These are phyloP conservation scores for Marasmius tenuissimus DNA, from an alignment of 1,284 basidiomycete species.

Conservation along the genomic window DNA sequence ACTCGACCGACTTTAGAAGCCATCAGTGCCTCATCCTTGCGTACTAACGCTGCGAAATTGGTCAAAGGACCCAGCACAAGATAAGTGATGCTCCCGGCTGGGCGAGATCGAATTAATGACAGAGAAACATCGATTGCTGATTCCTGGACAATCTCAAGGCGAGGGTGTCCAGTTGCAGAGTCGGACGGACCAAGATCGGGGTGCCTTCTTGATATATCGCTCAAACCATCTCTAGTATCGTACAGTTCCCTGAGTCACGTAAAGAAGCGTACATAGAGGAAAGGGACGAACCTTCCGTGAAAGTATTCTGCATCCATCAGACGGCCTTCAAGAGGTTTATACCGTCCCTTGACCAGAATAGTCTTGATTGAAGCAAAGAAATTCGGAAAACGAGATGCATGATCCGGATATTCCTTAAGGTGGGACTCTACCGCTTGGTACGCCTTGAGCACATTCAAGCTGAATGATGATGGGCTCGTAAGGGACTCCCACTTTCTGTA, in stretches of 20 bases:
- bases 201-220: conserved; percentile 70
- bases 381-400: conserved; percentile 61
- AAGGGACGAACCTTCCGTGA: conserved; percentile 60
- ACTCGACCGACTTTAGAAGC: conserved; percentile 69
- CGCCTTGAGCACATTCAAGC: conserved; percentile 76
- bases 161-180: conserved; percentile 13
- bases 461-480: conserved; percentile 23
- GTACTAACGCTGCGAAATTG: conserved; percentile 75
- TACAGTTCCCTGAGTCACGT: conserved; percentile 14
- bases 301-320: conserved; percentile 87
- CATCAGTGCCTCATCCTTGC: conserved; percentile 54
- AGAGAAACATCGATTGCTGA: conserved; percentile 67
- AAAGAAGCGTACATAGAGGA: conserved; percentile 1
- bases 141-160: conserved; percentile 51
- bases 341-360: conserved; percentile 66
- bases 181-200: conserved; percentile 63
- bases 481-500: neutral
- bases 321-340: conserved; percentile 76
- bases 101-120: conserved; percentile 60
- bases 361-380: conserved; percentile 50
- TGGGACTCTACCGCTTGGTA: conserved; percentile 75
- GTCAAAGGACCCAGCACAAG: conserved; percentile 89
- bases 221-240: conserved; percentile 76
- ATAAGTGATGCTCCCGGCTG: conserved; percentile 74
- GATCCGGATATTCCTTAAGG: conserved; percentile 56